Base-by-base conservation (phyloP, 2,329 filamentous ascomycete genomes). In the Xylaria sp. region DNA sequence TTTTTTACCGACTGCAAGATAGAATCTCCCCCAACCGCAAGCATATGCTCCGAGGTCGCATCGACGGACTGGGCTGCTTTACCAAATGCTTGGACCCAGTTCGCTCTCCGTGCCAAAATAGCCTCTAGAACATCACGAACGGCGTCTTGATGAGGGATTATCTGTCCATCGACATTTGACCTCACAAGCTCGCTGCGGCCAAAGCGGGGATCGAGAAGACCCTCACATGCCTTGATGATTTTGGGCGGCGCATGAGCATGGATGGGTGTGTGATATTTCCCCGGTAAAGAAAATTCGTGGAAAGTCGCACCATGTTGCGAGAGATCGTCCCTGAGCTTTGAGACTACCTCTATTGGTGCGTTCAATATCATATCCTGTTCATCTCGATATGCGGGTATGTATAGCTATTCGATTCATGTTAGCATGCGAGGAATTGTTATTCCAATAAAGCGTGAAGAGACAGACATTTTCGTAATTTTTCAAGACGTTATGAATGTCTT, bases 141-240 rank as follows among this genome's bases (percentile, higher is more conserved):
- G n/a, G 65, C 65, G 17, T 46, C 20, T n/a, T 31, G 9, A 15
- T 15, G 26, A 31, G 53, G 17, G 7, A 63, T 67, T 6, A 56
- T 44, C 3, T 23, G 31, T 6, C 59, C 54, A 36, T 67, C 59
- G 20, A 59, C 17, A 59, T 53, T 59, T 9, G 59, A 66, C 33
- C 64, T 61, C 2, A 66, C 64, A 20, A 66, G 58, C 20, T 66
- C 58, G 13, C 11, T 17, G 13, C 6, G 26, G 6, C 64, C 58
- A 33, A 66, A 66, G 3, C 64, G 57, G 36, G 49, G 40, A 42
- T 61, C 64, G 9, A 66, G 58, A 62, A 40, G 58, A 26, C 31
- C 64, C 11, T 66, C 33, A 36, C 59, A 62, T 23, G 59, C 64
- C 20, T 33, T 59, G 10, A 66, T 63, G 36, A 66, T 66, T 10